Percentiles rank a stretch among this genome's conserved stretches.
Evolutionary conservation across 768 basidiomycete species (phyloP).

Genomic region (Agaricus bisporus): DNA sequence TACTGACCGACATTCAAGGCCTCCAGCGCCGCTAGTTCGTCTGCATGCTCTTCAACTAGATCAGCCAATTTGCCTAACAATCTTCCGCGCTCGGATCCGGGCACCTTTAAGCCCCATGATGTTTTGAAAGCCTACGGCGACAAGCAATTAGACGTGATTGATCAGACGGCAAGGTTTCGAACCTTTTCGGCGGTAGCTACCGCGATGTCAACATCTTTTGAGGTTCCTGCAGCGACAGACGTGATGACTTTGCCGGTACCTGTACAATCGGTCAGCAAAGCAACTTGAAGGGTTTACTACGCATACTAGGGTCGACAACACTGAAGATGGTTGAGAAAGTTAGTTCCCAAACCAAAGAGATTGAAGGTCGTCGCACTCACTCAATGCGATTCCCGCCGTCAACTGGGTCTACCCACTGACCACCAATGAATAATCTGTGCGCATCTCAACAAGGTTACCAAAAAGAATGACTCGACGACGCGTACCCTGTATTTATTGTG

Average conservation of each 20-base stretch:
- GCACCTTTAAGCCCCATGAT: slow-evolving; percentile 59
- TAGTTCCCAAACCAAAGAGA: neutral
- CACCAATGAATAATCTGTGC: slow-evolving; percentile 62
- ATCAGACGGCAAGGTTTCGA: neutral
- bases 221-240: slow-evolving; percentile 48
- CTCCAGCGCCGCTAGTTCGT: slow-evolving; percentile 70
- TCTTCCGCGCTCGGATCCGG: slow-evolving; percentile 45
- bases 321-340: slow-evolving; percentile 19
- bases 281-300: neutral
- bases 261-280: slow-evolving; percentile 16
- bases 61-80: slow-evolving; percentile 62
- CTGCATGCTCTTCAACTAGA: slow-evolving; percentile 53
- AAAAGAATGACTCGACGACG: neutral
- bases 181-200: slow-evolving; percentile 63
- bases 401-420: slow-evolving; percentile 57
- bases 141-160: neutral
- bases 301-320: slow-evolving; percentile 50
- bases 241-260: slow-evolving; percentile 64
- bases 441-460: neutral
- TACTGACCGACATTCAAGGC: slow-evolving; percentile 56
- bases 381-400: slow-evolving; percentile 51
- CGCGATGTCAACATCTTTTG: slow-evolving; percentile 71
- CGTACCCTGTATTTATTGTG: slow-evolving; percentile 18
- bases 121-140: slow-evolving; percentile 37
- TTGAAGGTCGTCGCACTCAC: slow-evolving; percentile 31